phyloP scores from a whole-genome alignment of 2,329 filamentous ascomycete species.

The Colletotrichum ledebouriae region DNA sequence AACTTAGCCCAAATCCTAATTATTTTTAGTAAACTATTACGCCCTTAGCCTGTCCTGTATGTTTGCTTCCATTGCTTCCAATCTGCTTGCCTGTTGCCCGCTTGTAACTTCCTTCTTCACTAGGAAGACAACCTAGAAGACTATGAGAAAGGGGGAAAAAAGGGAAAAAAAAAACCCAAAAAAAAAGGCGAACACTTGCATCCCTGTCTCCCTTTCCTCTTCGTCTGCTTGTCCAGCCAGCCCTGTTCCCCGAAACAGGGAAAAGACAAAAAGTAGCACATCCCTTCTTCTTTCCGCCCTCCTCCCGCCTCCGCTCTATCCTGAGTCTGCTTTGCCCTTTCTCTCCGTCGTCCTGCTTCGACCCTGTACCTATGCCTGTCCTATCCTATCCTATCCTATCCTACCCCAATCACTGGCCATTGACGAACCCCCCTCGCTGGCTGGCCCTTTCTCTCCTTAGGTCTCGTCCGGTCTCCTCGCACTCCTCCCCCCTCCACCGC shows the following conservation, averaged over 20 bases:
- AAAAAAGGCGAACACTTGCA: slow-evolving; percentile 14
- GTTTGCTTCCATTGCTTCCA: background rate
- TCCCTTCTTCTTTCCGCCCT: slow-evolving; percentile 32
- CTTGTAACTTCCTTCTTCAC: slow-evolving; percentile 12
- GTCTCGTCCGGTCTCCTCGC: background rate
- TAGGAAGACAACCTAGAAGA: background rate
- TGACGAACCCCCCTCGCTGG: background rate
- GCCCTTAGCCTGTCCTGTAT: background rate
- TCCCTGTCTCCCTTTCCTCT: slow-evolving; percentile 5
- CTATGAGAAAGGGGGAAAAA: slow-evolving; percentile 1
- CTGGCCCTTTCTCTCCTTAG: background rate
- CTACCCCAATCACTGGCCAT: background rate
- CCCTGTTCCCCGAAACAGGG: slow-evolving; percentile 27
- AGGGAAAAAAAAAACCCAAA: background rate
- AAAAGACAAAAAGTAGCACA: slow-evolving; percentile 33
- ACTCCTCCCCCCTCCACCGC: slow-evolving; percentile 23
- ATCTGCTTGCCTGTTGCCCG: slow-evolving; percentile 23
- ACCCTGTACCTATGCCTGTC: background rate
- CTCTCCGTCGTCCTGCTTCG: background rate
- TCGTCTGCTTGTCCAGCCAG: slow-evolving; percentile 9
- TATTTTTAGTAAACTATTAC: no score
- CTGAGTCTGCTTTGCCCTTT: slow-evolving; percentile 21
- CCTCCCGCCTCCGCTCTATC: slow-evolving; percentile 20
- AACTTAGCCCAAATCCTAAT: no score
- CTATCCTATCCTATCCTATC: background rate